A percentile compares a stretch with the other conserved stretches of the same genome.
Conservation (phyloP, 2,329 filamentous ascomycete species). For the Nannizziopsis barbatae region DNA sequence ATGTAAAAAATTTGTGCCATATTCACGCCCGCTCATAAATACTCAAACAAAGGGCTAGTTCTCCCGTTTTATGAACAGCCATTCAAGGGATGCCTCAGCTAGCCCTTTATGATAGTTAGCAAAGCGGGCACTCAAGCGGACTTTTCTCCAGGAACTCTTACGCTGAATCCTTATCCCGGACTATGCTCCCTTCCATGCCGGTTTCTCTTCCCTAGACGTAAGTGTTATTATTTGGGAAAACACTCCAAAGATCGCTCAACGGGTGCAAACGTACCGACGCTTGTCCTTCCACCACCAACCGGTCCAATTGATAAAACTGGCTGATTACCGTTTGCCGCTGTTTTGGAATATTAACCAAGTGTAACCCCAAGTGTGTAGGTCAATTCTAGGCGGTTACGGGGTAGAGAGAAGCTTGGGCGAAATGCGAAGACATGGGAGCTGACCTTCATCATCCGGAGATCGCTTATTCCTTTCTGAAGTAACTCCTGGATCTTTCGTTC, state of each 20-base stretch:
- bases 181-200: constrained; percentile 51
- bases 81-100: background rate
- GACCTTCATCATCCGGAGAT: constrained; percentile 86
- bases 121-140: background rate
- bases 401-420: background rate
- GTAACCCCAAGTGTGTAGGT: background rate
- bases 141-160: constrained; percentile 33
- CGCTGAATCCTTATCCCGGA: constrained; percentile 67
- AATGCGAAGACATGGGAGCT: constrained; percentile 21
- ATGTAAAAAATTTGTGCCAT: background rate
- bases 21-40: background rate
- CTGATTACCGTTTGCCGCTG: constrained; percentile 92
- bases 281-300: constrained; percentile 81
- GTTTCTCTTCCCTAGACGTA: constrained; percentile 54
- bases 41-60: background rate
- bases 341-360: constrained; percentile 8
- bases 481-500: constrained; percentile 71
- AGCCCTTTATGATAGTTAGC: background rate
- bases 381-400: background rate
- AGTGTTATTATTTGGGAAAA: constrained; percentile 3
- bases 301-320: constrained; percentile 86
- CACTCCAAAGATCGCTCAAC: too few relatives aligned
- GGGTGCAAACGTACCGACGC: constrained; percentile 50
- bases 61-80: background rate
- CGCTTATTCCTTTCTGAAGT: constrained; percentile 75